Base-by-base conservation (phyloP, 768 basidiomycete genomes). In the Panellus pusillus region DNA sequence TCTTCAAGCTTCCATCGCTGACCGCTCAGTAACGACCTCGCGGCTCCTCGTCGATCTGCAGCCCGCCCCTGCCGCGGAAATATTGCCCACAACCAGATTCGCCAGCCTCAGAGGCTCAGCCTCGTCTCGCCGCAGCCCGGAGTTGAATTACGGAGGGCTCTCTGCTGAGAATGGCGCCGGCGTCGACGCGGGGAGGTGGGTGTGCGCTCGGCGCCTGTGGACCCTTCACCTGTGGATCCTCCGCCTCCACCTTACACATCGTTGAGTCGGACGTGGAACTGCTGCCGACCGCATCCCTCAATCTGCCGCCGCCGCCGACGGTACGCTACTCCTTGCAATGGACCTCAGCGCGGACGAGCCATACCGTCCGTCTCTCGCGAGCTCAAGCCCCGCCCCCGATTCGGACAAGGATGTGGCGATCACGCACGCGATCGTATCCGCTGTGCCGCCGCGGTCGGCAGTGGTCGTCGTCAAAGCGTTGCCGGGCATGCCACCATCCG, bases 321-420 rank as follows among this genome's bases (percentile, higher is more conserved):
- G 8, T 14, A 9, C 32, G 11, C 14, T 35, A 4, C 36, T 48
- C 18, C 12, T 9, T 3, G n/a, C 12, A 6, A 35, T 44, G 29
- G 27, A 15, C 3, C 32, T 20, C 15, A 35, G 27, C n/a, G 40
- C 19, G 9, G 52, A 51, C 20, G 57, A 58, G 44, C 50, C 50
- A 36, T 54, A 58, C n/a, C n/a, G n/a, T n/a, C n/a, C n/a, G n/a
- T n/a, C n/a, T n/a, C n/a, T n/a, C n/a, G n/a, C n/a, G n/a, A 31
- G 58, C 32, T 53, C 58, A 12, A 52, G 49, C 13, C 53, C 57
- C 14, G 57, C 11, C 49, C n/a, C 52, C 4, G 52, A 53, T 17
- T 44, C 50, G 41, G 47, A 48, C 9, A n/a, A 20, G 19, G 57
- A 57, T 24, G 4, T 29, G 19, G 28, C 36, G 36, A 45, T 20